Evolutionary conservation across 2,329 filamentous ascomycete species (phyloP).

Genomic region (Exophiala mesophila): DNA sequence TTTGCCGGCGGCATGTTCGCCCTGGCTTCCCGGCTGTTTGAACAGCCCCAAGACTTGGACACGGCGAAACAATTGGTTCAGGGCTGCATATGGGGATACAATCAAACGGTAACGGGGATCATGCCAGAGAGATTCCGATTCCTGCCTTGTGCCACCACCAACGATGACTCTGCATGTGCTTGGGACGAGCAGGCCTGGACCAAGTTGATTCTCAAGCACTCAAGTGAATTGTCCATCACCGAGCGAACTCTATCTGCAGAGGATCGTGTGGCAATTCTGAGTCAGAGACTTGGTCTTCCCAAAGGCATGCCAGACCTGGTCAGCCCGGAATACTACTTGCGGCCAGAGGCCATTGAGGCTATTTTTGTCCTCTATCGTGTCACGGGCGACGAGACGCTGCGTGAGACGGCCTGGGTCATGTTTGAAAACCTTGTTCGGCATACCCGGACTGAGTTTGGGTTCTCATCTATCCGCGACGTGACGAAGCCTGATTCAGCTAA

Average conservation of each 20-base stretch:
- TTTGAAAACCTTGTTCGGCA: slow-evolving; percentile 43
- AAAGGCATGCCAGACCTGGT: slow-evolving; percentile 20
- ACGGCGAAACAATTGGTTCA: slow-evolving; percentile 55
- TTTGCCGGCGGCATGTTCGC: slow-evolving; percentile 69
- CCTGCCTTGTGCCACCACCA: slow-evolving; percentile 36
- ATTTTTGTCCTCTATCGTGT: slow-evolving; percentile 58
- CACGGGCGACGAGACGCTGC: slow-evolving; percentile 49
- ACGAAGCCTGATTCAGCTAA: slow-evolving; percentile 12
- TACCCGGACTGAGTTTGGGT: slow-evolving; percentile 39
- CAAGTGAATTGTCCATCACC: slow-evolving; percentile 23
- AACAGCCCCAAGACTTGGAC: slow-evolving; percentile 49
- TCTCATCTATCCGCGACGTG: slow-evolving; percentile 31
- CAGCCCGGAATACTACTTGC: slow-evolving; percentile 55
- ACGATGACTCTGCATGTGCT: slow-evolving; percentile 33
- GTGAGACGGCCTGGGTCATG: slow-evolving; percentile 47
- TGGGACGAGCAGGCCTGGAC: slow-evolving; percentile 37
- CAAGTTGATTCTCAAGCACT: slow-evolving; percentile 21
- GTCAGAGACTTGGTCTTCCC: slow-evolving; percentile 38
- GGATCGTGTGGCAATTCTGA: slow-evolving; percentile 21
- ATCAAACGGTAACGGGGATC: slow-evolving; percentile 51
- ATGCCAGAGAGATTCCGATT: slow-evolving; percentile 57
- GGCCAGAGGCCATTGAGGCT: slow-evolving; percentile 57
- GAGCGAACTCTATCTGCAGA: slow-evolving; percentile 4
- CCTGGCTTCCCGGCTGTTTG: slow-evolving; percentile 59
- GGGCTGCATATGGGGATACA: slow-evolving; percentile 60